These are phyloP conservation scores for Bruguiera gymnorhiza DNA, from an alignment of 345 rosid species.

Conservation along the genomic window DNA sequence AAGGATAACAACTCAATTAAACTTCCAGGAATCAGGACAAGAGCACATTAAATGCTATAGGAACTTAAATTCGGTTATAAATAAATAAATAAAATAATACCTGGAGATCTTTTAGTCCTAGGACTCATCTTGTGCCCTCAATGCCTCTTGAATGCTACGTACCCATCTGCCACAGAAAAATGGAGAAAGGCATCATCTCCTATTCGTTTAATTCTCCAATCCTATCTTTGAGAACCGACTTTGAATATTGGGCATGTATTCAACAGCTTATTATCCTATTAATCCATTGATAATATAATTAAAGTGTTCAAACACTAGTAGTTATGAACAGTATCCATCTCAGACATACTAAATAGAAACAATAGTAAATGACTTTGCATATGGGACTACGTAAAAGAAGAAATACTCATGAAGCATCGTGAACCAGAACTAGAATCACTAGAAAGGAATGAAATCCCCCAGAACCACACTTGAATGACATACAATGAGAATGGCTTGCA, in stretches of 20 bases:
- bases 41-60: neutral
- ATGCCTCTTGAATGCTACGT: slow-evolving; percentile 69
- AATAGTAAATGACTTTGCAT: too few species aligned
- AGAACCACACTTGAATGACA: too few species aligned
- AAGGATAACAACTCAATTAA: neutral
- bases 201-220: neutral
- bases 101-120: slow-evolving; percentile 7
- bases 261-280: neutral
- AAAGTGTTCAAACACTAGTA: too few species aligned
- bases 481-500: too few species aligned
- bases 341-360: too few species aligned
- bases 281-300: neutral
- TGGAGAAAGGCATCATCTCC: neutral
- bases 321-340: too few species aligned
- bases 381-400: too few species aligned
- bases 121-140: slow-evolving; percentile 22
- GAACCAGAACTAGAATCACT: too few species aligned
- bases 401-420: too few species aligned
- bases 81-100: neutral
- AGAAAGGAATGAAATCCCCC: too few species aligned
- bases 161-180: slow-evolving; percentile 67
- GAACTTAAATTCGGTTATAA: neutral
- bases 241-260: neutral
- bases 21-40: neutral
- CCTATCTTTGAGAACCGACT: neutral